Percentiles rank a stretch among this genome's conserved stretches.
phyloP scores from a whole-genome alignment of 2,329 filamentous ascomycete species.

The Fusarium sp. region DNA sequence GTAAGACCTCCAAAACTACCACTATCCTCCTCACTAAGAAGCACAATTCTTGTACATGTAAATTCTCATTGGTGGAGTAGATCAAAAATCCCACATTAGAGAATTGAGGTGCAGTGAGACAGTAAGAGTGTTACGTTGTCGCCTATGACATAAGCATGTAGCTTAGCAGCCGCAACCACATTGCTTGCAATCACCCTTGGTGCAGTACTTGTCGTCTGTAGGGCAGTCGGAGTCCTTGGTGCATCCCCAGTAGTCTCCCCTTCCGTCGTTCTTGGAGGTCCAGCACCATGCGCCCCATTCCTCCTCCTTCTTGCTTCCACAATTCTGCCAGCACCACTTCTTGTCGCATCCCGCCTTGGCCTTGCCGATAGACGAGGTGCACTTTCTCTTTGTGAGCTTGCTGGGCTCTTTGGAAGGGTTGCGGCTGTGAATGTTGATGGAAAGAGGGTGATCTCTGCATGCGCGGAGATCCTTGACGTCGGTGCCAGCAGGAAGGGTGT shows the following conservation, averaged over 20 bases:
- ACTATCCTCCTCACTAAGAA: too few relatives aligned
- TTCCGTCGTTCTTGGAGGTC: not conserved
- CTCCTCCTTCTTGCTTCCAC: not conserved
- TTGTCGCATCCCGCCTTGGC: not conserved
- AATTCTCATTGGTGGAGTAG: too few relatives aligned
- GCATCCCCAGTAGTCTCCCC: not conserved
- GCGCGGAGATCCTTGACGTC: not conserved
- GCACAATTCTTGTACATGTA: too few relatives aligned
- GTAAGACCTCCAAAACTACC: too few relatives aligned
- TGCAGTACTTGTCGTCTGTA: not conserved
- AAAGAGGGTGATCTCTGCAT: constrained; percentile 3
- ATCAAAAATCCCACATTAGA: too few relatives aligned
- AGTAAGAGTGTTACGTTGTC: too few relatives aligned
- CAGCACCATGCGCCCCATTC: constrained; percentile 5
- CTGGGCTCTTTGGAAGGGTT: not conserved
- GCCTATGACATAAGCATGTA: too few relatives aligned
- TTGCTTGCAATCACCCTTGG: constrained; percentile 3
- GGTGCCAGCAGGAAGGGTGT: not conserved
- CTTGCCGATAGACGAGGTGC: not conserved
- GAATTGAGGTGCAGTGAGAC: too few relatives aligned
- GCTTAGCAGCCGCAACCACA: constrained; percentile 7
- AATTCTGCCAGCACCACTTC: constrained; percentile 11
- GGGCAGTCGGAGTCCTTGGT: not conserved
- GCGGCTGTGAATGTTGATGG: constrained; percentile 3
- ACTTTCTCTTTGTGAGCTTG: constrained; percentile 3